A percentile compares a stretch with the other conserved stretches of the same genome.
Conservation (phyloP, 2,329 filamentous ascomycete genomes). For the Polychaeton citri region DNA sequence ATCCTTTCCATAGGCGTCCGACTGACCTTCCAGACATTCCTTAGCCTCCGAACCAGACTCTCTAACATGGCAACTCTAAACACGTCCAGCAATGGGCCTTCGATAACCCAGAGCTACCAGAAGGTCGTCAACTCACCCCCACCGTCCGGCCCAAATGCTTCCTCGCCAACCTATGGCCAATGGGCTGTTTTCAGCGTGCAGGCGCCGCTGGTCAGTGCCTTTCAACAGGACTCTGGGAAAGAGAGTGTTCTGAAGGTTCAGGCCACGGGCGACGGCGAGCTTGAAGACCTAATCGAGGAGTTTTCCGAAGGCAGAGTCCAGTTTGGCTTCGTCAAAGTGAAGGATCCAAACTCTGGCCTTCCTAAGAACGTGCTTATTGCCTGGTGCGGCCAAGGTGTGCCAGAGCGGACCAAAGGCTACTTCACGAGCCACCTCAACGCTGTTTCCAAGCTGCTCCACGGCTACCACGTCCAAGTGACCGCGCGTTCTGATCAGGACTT, state of each 20-base stretch:
- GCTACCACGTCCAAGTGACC: conserved; percentile 95
- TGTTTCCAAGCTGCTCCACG: conserved; percentile 82
- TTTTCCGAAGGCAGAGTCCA: conserved; percentile 95
- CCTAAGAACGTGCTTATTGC: conserved; percentile 89
- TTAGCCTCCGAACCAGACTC: no score
- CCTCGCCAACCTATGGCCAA: conserved; percentile 72
- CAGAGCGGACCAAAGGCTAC: conserved; percentile 96
- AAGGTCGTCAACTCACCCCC: conserved; percentile 49
- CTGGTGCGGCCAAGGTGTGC: conserved; percentile 95
- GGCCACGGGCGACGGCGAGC: conserved; percentile 81
- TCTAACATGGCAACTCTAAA: conserved; percentile 61
- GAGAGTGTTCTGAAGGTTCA: conserved; percentile 95
- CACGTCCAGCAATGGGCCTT: conserved; percentile 39
- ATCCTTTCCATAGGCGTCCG: no score
- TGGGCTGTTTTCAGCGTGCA: conserved; percentile 94
- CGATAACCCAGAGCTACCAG: conserved; percentile 47
- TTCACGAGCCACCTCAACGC: conserved; percentile 88
- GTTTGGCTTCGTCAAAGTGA: conserved; percentile 93
- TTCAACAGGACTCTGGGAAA: conserved; percentile 73
- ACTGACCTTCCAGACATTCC: no score
- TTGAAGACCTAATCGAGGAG: conserved; percentile 81
- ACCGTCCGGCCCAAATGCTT: conserved; percentile 42
- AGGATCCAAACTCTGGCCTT: conserved; percentile 78
- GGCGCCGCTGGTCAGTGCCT: conserved; percentile 81
- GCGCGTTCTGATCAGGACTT: conserved; percentile 84